phyloP scores from a whole-genome alignment of 371 early-diverging fungal genomes.

The Coemansia sp. region DNA sequence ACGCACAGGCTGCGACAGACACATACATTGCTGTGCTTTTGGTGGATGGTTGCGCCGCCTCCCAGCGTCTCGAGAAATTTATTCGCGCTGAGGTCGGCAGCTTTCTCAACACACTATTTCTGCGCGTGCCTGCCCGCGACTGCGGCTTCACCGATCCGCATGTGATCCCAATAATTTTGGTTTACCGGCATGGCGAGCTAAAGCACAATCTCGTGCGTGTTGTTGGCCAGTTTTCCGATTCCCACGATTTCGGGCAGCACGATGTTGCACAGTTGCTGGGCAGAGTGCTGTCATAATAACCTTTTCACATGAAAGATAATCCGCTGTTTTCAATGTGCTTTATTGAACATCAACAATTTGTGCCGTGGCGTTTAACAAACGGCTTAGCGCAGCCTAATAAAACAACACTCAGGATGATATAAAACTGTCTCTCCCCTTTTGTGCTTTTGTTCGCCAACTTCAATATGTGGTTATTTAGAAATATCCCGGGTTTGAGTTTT shows the following conservation, averaged over 20 bases:
- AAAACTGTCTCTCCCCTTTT: too few relatives aligned
- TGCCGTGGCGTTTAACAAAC: too few relatives aligned
- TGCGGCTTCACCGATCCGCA: conserved; percentile 45
- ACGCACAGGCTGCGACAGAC: conserved; percentile 18
- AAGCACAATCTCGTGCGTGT: conserved; percentile 42
- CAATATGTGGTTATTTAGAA: too few relatives aligned
- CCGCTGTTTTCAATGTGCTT: background rate
- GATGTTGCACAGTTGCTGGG: conserved; percentile 27
- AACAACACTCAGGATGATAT: too few relatives aligned
- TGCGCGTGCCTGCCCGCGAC: conserved; percentile 39
- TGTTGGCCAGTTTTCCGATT: conserved; percentile 22
- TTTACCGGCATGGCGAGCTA: conserved; percentile 43
- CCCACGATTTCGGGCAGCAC: conserved; percentile 16
- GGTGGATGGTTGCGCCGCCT: conserved; percentile 13
- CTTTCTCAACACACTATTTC: conserved; percentile 23
- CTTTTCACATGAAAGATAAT: background rate
- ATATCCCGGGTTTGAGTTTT: too few relatives aligned
- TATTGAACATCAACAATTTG: too few relatives aligned
- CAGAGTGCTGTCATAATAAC: background rate
- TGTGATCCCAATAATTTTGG: conserved; percentile 47
- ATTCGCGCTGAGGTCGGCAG: conserved; percentile 9
- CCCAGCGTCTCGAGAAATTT: conserved; percentile 17
- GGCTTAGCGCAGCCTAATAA: too few relatives aligned
- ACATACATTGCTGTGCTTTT: conserved; percentile 16
- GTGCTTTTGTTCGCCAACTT: too few relatives aligned